A percentile compares a stretch with the other conserved stretches of the same genome.
Conservation (phyloP, 176 grass and related monocot species). For the Carex littledalei region DNA sequence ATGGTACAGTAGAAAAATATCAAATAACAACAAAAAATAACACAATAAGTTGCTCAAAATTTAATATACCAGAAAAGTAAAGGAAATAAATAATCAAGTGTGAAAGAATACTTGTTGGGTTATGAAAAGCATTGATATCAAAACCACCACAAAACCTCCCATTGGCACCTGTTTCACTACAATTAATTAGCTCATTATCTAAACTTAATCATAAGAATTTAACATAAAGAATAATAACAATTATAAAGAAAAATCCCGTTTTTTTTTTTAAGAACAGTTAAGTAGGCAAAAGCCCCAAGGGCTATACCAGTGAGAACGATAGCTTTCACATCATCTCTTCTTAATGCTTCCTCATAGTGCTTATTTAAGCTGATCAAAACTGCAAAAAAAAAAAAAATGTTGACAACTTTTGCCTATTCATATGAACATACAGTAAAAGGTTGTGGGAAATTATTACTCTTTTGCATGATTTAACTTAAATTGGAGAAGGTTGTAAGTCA, state of each 20-base stretch:
- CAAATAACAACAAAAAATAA: neutral
- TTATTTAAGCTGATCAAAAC: conserved; percentile 56
- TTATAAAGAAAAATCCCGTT: neutral
- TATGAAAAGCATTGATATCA: conserved; percentile 55
- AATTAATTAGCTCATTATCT: neutral
- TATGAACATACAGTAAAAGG: too few relatives aligned
- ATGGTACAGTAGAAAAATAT: neutral
- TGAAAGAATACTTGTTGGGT: conserved; percentile 40
- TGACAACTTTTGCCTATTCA: neutral
- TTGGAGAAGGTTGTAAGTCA: too few relatives aligned
- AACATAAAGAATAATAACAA: neutral
- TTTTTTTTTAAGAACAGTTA: neutral
- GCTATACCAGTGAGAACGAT: conserved; percentile 74
- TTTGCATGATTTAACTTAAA: too few relatives aligned
- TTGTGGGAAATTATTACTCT: too few relatives aligned
- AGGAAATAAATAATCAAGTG: neutral
- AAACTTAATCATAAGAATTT: neutral
- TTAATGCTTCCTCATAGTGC: conserved; percentile 43
- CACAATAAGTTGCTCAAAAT: neutral
- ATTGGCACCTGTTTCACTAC: conserved; percentile 41
- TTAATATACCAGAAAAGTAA: neutral
- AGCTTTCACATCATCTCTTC: conserved; percentile 74
- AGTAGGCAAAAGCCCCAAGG: neutral
- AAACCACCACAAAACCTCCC: conserved; percentile 82
- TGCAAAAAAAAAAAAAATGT: conserved; percentile 12